Conservation (phyloP, 1,139 yeast species). For the Hanseniaspora uvarum region DNA sequence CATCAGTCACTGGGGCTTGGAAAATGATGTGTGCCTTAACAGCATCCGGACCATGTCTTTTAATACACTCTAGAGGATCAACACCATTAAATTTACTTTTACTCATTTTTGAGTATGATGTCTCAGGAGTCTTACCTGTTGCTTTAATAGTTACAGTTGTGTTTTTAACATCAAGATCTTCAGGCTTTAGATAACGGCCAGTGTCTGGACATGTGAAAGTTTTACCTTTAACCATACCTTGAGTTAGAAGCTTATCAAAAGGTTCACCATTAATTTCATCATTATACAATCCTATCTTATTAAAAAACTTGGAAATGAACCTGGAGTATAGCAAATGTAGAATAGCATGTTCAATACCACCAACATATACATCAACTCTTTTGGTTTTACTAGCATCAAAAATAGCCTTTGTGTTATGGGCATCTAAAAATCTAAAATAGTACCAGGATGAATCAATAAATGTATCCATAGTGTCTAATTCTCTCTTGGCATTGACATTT, state of each 20-base stretch:
- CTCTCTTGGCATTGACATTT: slow-evolving; percentile 63
- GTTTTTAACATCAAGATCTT: slow-evolving; percentile 46
- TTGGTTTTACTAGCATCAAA: slow-evolving; percentile 43
- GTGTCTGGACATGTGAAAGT: slow-evolving; percentile 64
- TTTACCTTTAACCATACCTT: slow-evolving; percentile 96
- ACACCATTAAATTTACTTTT: slow-evolving; percentile 91
- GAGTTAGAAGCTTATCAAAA: slow-evolving; percentile 67
- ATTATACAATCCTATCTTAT: slow-evolving; percentile 48
- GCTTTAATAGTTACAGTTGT: slow-evolving; percentile 39
- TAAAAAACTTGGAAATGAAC: slow-evolving; percentile 70
- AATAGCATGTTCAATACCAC: slow-evolving; percentile 96
- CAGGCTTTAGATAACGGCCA: slow-evolving; percentile 67
- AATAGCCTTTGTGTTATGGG: slow-evolving; percentile 46
- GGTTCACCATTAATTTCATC: slow-evolving; percentile 65
- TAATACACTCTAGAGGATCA: slow-evolving; percentile 71
- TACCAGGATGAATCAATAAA: slow-evolving; percentile 98
- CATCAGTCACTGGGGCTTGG: slow-evolving; percentile 80
- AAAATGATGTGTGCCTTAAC: slow-evolving; percentile 89
- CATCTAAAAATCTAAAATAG: slow-evolving; percentile 71
- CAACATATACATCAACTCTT: slow-evolving; percentile 86
- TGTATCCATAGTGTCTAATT: slow-evolving; percentile 97
- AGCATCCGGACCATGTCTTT: slow-evolving; percentile 84
- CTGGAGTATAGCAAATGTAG: slow-evolving; percentile 77
- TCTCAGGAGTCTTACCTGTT: slow-evolving; percentile 43
- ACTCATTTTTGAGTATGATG: slow-evolving; percentile 85